A percentile compares a stretch with the other conserved stretches of the same genome.
Conservation (phyloP, 371 early-diverging fungal species). For the Chytridium lagenaria region DNA sequence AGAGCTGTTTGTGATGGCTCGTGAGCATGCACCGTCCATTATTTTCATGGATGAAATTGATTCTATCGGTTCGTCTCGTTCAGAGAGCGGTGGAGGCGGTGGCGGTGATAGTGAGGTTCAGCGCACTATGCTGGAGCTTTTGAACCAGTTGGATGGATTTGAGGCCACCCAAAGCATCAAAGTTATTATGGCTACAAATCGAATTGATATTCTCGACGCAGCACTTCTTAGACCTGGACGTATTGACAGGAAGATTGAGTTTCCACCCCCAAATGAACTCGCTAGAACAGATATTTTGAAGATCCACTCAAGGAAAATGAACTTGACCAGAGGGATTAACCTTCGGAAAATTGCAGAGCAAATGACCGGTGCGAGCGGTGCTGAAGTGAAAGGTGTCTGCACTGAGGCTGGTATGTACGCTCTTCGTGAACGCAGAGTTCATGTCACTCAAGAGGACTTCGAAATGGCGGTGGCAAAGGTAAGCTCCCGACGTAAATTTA, state of each 20-base stretch:
- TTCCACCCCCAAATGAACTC: slow-evolving; percentile 97
- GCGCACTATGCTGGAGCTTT: slow-evolving; percentile 89
- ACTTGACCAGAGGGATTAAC: slow-evolving; percentile 97
- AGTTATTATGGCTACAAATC: slow-evolving; percentile 99
- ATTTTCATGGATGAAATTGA: slow-evolving; percentile 99
- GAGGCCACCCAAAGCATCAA: slow-evolving; percentile 99
- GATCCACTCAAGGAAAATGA: slow-evolving; percentile 99
- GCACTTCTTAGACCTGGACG: slow-evolving; percentile 96
- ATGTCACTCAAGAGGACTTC: slow-evolving; percentile 99
- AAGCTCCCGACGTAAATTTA: background rate
- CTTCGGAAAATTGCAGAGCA: slow-evolving; percentile 95
- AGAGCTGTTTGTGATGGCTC: slow-evolving; percentile 99
- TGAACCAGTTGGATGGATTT: slow-evolving; percentile 99
- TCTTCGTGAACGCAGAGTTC: slow-evolving; percentile 98
- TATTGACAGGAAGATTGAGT: slow-evolving; percentile 99
- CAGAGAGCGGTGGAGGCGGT: slow-evolving; percentile 75
- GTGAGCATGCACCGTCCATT: slow-evolving; percentile 98
- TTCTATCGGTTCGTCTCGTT: slow-evolving; percentile 96
- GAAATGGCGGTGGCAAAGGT: slow-evolving; percentile 99
- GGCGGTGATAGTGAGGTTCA: slow-evolving; percentile 98
- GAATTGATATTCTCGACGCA: slow-evolving; percentile 98
- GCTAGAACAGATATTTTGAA: slow-evolving; percentile 98
- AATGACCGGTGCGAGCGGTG: slow-evolving; percentile 96
- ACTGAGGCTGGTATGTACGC: slow-evolving; percentile 99
- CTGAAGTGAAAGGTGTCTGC: slow-evolving; percentile 96